Evolutionary conservation across 306 rosid genomes (phyloP).

Genomic region (Potentilla sterilis): DNA sequence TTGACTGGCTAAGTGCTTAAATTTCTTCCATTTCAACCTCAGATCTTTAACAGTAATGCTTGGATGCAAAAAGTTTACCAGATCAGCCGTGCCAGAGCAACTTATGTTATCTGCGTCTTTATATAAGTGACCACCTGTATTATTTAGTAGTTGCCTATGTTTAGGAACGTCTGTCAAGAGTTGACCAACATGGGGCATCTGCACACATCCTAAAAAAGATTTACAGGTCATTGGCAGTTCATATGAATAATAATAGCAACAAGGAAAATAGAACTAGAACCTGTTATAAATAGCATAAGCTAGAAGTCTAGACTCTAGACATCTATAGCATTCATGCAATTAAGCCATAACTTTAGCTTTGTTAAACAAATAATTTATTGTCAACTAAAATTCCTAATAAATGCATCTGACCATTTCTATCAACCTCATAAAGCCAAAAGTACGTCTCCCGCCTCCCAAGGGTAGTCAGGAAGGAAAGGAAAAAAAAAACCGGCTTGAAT

Average conservation of each 20-base stretch:
- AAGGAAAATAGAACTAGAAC: neutral
- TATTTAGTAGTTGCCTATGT: slow-evolving; percentile 33
- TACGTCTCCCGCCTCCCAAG: neutral
- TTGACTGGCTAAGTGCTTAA: slow-evolving; percentile 58
- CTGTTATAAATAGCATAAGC: neutral
- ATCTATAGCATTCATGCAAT: neutral
- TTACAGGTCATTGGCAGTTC: slow-evolving; percentile 38
- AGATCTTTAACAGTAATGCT: slow-evolving; percentile 46
- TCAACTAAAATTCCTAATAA: neutral
- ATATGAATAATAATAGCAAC: neutral
- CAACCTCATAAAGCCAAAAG: neutral
- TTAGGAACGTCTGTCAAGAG: slow-evolving; percentile 41
- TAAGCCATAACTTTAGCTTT: neutral
- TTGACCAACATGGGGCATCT: slow-evolving; percentile 47
- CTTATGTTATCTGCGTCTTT: slow-evolving; percentile 30
- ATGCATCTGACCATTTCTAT: neutral
- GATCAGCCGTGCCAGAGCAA: slow-evolving; percentile 30
- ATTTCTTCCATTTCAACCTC: slow-evolving; percentile 87
- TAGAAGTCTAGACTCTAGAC: neutral
- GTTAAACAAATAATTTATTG: neutral
- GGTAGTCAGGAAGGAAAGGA: neutral
- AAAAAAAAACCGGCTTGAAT: neutral
- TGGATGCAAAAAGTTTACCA: slow-evolving; percentile 44
- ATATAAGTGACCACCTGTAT: slow-evolving; percentile 30
- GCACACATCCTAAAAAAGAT: slow-evolving; percentile 60